Percentiles rank a stretch among this genome's conserved stretches.
Conservation (phyloP, 2,329 filamentous ascomycete genomes). For the Lasiodiplodia gonubiensis region DNA sequence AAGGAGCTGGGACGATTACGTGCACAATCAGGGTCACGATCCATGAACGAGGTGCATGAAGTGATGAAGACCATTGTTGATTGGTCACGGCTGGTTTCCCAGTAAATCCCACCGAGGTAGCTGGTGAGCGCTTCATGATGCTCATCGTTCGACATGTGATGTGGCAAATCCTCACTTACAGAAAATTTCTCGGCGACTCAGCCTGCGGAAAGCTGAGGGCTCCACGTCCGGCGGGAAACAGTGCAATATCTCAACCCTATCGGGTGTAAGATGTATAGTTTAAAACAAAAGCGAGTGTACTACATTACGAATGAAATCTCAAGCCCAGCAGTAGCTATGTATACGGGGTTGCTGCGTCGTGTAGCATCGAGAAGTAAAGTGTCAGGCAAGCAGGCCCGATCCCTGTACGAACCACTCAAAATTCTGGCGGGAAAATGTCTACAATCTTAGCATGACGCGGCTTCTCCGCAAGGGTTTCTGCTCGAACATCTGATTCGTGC, state of each 20-base stretch:
- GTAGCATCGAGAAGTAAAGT: background rate
- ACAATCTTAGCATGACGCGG: background rate
- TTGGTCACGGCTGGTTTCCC: background rate
- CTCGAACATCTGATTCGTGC: background rate
- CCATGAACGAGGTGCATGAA: background rate
- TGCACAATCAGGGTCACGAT: background rate
- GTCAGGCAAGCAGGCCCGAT: background rate
- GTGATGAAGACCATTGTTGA: background rate
- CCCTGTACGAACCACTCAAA: background rate
- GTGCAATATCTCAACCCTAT: background rate
- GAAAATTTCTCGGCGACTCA: background rate
- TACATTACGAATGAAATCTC: no score
- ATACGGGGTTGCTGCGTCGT: background rate
- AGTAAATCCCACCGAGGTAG: background rate
- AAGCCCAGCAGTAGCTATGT: background rate
- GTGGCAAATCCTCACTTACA: background rate
- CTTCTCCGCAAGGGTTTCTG: background rate
- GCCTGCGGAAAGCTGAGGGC: background rate
- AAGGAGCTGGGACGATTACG: background rate
- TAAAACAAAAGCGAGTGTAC: no score
- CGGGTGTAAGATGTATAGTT: no score
- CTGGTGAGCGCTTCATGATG: background rate
- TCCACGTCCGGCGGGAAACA: background rate
- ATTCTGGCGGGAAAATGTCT: background rate
- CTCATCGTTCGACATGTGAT: background rate